A percentile compares a stretch with the other conserved stretches of the same genome.
These are phyloP conservation scores for Scorias spongiosa DNA, from an alignment of 2,329 filamentous ascomycete species.

Conservation along the genomic window DNA sequence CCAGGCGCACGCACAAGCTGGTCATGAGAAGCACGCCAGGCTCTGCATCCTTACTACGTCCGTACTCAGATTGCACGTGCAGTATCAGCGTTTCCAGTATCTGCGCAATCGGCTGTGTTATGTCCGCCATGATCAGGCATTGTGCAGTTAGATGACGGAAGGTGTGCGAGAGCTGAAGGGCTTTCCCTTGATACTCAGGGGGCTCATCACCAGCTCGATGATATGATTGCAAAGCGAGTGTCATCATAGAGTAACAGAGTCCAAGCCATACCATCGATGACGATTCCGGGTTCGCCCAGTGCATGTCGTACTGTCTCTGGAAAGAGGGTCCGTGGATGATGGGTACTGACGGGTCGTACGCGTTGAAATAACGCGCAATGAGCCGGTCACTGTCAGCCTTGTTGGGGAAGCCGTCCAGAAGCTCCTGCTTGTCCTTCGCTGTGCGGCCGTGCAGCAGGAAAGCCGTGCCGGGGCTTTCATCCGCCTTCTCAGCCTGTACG, in stretches of 20 bases:
- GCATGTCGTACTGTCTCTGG: slow-evolving; percentile 51
- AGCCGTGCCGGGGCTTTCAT: slow-evolving; percentile 49
- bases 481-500: slow-evolving; percentile 51
- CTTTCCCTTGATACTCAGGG: slow-evolving; percentile 57
- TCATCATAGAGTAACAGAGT: slow-evolving; percentile 60
- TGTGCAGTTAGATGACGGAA: slow-evolving; percentile 63
- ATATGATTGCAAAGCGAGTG: slow-evolving; percentile 64
- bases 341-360: slow-evolving; percentile 47
- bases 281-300: slow-evolving; percentile 59
- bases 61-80: slow-evolving; percentile 62
- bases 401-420: slow-evolving; percentile 64
- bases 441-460: slow-evolving; percentile 62
- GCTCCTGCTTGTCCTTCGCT: slow-evolving; percentile 56
- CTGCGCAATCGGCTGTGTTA: slow-evolving; percentile 57
- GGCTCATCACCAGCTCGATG: slow-evolving; percentile 68
- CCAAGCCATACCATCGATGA: slow-evolving; percentile 67
- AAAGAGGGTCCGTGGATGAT: slow-evolving; percentile 60
- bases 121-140: slow-evolving; percentile 60
- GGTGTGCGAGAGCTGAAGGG: slow-evolving; percentile 31
- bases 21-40: slow-evolving; percentile 47
- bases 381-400: slow-evolving; percentile 74
- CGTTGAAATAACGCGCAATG: slow-evolving; percentile 83
- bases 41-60: slow-evolving; percentile 58
- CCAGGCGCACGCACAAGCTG: slow-evolving; percentile 44
- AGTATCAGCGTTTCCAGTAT: slow-evolving; percentile 67